Conservation (phyloP, 805 yeast species). For the Clavispora asparagi region DNA sequence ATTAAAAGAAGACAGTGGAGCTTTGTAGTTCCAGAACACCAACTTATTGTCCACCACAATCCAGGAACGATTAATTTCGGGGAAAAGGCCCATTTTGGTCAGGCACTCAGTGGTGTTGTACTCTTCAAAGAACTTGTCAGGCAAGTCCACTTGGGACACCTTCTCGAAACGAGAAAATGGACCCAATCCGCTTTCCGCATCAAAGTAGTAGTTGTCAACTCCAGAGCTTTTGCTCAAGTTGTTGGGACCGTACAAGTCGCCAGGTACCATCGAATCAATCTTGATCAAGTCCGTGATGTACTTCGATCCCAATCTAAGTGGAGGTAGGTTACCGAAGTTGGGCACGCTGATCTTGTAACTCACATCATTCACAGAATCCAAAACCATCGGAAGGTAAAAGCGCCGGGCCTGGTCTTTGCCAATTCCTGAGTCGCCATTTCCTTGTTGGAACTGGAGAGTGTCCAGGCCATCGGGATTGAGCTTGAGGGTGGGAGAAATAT, state of each 20-base stretch:
- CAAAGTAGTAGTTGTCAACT: conserved; percentile 62
- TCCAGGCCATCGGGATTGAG: conserved; percentile 19
- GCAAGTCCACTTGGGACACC: conserved; percentile 62
- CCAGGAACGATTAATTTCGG: conserved; percentile 82
- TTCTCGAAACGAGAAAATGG: conserved; percentile 74
- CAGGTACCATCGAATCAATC: conserved; percentile 55
- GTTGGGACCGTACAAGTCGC: conserved; percentile 49
- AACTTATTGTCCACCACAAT: conserved; percentile 75
- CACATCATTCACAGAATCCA: conserved; percentile 35
- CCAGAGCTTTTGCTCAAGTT: conserved; percentile 45
- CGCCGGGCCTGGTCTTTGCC: conserved; percentile 22
- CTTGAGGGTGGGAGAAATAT: conserved; percentile 29
- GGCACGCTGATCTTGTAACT: conserved; percentile 43
- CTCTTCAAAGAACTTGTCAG: conserved; percentile 75
- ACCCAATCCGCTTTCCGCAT: conserved; percentile 39
- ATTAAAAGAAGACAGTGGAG: conserved; percentile 44
- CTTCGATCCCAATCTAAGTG: conserved; percentile 56
- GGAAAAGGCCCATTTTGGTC: conserved; percentile 77
- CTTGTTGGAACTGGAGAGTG: conserved; percentile 29
- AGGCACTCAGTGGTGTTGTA: conserved; percentile 60
- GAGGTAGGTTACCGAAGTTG: conserved; percentile 46
- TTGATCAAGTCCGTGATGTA: conserved; percentile 55
- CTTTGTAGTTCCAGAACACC: conserved; percentile 77
- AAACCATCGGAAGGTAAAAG: conserved; percentile 28
- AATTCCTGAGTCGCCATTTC: conserved; percentile 14